Conservation (phyloP, 129 eudicot genomes). For the Lactuca saligna region DNA sequence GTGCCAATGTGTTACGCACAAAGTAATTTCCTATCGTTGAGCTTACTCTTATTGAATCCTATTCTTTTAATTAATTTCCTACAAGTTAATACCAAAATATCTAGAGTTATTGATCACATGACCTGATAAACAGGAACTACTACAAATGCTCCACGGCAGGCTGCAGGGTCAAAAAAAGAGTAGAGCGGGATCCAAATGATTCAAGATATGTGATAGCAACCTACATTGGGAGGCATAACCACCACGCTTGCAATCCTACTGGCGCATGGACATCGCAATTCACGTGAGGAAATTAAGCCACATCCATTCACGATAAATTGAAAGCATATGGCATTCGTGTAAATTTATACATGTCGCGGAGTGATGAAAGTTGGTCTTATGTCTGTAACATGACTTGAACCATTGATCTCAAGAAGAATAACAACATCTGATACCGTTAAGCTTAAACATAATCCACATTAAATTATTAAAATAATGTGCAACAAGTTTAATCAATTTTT, state of each 20-base stretch:
- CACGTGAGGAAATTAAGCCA: neutral
- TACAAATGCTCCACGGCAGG: neutral
- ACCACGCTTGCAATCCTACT: neutral
- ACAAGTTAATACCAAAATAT: no score
- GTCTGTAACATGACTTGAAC: no score
- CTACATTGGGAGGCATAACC: constrained; percentile 14
- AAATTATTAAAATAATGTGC: no score
- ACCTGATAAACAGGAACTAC: constrained; percentile 4
- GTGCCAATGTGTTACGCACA: neutral
- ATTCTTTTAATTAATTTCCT: no score
- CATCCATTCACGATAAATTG: neutral
- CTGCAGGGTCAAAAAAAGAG: neutral
- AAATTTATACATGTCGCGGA: neutral
- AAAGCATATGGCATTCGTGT: neutral
- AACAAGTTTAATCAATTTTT: no score
- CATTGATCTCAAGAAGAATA: no score
- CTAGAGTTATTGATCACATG: no score
- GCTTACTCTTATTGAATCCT: no score
- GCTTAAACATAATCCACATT: no score
- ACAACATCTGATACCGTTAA: no score
- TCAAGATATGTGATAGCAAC: neutral
- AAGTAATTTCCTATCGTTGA: no score
- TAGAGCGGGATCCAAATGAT: constrained; percentile 7
- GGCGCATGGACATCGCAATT: constrained; percentile 2
- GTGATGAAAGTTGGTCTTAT: neutral